Percentiles rank a stretch among this genome's conserved stretches.
phyloP scores from a whole-genome alignment of 2,329 filamentous ascomycete species.

The Dactylonectria estremocensis region DNA sequence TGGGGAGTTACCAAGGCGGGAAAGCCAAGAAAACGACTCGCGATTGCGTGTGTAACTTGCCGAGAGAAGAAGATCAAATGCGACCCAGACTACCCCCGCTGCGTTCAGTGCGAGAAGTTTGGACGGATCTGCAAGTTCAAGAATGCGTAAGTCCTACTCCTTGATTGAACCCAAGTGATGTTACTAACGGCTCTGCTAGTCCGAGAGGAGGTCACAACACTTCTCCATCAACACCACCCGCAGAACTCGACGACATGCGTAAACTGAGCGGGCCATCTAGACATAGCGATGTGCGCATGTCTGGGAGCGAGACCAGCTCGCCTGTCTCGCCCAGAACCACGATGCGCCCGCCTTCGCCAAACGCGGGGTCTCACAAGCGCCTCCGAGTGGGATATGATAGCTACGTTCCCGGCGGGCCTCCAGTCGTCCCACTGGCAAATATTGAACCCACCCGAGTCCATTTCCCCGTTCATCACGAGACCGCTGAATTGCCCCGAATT shows the following conservation, averaged over 20 bases:
- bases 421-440: conserved; percentile 48
- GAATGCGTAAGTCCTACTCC: conserved; percentile 78
- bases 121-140: conserved; percentile 88
- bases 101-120: conserved; percentile 93
- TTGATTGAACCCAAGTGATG: conserved; percentile 21
- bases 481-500: conserved; percentile 62
- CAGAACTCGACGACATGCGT: conserved; percentile 64
- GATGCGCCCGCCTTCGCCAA: conserved; percentile 52
- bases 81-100: conserved; percentile 89
- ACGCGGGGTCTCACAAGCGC: conserved; percentile 63
- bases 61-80: conserved; percentile 99
- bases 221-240: conserved; percentile 67
- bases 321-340: conserved; percentile 64
- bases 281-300: conserved; percentile 55
- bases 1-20: conserved; percentile 97
- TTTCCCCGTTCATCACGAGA: conserved; percentile 54
- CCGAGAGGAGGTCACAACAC: conserved; percentile 72
- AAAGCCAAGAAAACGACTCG: conserved; percentile 90
- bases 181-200: conserved; percentile 52
- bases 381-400: conserved; percentile 64
- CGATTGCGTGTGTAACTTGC: conserved; percentile 93
- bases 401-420: conserved; percentile 57
- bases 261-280: conserved; percentile 53
- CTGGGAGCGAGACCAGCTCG: conserved; percentile 62
- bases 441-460: conserved; percentile 57